phyloP scores from a whole-genome alignment of 257 asterid species.

The Lithospermum erythrorhizon region DNA sequence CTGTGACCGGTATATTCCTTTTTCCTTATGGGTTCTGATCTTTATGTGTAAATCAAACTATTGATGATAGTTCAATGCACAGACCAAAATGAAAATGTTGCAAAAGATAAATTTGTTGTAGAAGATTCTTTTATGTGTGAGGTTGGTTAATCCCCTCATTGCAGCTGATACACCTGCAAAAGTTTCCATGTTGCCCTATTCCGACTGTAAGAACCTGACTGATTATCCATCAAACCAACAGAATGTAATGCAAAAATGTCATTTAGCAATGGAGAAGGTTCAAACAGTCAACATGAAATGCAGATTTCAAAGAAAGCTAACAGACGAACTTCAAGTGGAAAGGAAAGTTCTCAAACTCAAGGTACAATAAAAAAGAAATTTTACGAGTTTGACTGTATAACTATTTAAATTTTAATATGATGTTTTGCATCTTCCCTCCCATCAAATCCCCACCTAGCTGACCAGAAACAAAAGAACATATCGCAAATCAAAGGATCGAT shows the following conservation, averaged over 20 bases:
- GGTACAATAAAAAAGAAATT: slow-evolving; percentile 10
- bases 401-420: neutral
- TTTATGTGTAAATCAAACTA: slow-evolving; percentile 6
- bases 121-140: slow-evolving; percentile 15
- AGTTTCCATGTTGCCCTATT: neutral
- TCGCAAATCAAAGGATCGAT: neutral
- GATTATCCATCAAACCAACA: slow-evolving; percentile 16
- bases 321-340: slow-evolving; percentile 13
- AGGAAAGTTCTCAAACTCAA: slow-evolving; percentile 21
- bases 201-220: slow-evolving; percentile 14
- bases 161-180: slow-evolving; percentile 12
- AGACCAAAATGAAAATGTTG: slow-evolving; percentile 13
- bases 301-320: slow-evolving; percentile 30
- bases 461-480: neutral
- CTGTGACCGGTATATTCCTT: slow-evolving; percentile 22
- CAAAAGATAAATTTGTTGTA: slow-evolving; percentile 13
- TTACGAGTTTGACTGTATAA: neutral
- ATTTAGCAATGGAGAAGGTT: slow-evolving; percentile 19
- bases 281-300: slow-evolving; percentile 22
- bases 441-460: neutral
- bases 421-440: slow-evolving; percentile 6
- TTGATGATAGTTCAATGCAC: slow-evolving; percentile 7
- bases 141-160: slow-evolving; percentile 13
- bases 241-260: slow-evolving; percentile 13
- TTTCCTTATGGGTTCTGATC: neutral